Conservation (phyloP, 208 protist genomes). For the Porcisia deanei region DNA sequence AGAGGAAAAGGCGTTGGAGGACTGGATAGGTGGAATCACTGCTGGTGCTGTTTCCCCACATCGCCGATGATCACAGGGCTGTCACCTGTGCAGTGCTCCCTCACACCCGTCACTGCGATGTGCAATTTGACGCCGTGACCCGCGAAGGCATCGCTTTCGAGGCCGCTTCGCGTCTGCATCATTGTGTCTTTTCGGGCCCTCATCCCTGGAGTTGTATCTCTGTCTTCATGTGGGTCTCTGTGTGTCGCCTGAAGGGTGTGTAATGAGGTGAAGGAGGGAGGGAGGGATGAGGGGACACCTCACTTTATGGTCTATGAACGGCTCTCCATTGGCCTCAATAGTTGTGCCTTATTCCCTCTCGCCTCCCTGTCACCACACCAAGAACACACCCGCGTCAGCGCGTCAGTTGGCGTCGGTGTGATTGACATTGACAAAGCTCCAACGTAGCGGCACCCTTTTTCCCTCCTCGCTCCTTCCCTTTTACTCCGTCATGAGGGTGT, state of each 20-base stretch:
- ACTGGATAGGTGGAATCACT: conserved; percentile 36
- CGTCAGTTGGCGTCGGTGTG: background rate
- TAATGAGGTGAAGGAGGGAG: background rate
- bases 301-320: background rate
- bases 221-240: background rate
- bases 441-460: background rate
- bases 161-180: background rate
- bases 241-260: background rate
- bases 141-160: background rate
- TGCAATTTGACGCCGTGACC: background rate
- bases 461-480: too few relatives aligned
- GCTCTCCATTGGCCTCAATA: background rate
- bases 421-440: too few relatives aligned
- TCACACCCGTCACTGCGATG: background rate
- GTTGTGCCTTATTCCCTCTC: background rate
- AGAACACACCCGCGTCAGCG: too few relatives aligned
- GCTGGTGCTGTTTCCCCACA: conserved; percentile 12
- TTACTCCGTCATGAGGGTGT: too few relatives aligned
- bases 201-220: background rate
- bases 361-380: background rate
- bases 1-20: conserved; percentile 32
- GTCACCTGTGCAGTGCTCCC: background rate
- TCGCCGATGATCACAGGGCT: background rate
- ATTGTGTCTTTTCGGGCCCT: background rate
- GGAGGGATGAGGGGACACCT: background rate